Conservation (phyloP, 768 basidiomycete species). For the Pseudohyphozyma bogoriensis region DNA sequence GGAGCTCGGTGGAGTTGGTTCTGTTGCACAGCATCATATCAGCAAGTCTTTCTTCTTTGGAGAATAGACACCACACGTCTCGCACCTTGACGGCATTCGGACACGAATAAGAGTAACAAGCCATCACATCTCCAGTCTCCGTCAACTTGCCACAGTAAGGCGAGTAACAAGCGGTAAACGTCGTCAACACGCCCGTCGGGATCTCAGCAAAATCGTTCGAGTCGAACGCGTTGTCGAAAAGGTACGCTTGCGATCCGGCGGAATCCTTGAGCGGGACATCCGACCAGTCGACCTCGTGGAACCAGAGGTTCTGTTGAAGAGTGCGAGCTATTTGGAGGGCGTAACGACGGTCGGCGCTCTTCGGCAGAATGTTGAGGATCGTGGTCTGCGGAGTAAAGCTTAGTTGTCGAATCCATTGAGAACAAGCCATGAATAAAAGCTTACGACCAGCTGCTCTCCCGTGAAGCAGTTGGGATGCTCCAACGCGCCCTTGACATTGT, state of each 20-base stretch:
- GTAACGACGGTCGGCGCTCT: slow-evolving; percentile 45
- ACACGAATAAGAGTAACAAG: slow-evolving; percentile 12
- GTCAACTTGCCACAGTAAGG: slow-evolving; percentile 38
- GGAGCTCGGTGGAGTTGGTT: background rate
- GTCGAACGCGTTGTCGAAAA: background rate
- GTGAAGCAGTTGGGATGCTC: slow-evolving; percentile 85
- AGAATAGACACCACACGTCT: background rate
- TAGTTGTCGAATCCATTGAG: slow-evolving; percentile 36
- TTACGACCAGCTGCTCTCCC: slow-evolving; percentile 83
- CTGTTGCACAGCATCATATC: background rate
- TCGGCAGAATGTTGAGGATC: background rate
- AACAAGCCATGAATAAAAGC: background rate
- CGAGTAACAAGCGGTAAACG: slow-evolving; percentile 81
- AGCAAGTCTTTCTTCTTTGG: background rate
- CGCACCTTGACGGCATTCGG: slow-evolving; percentile 10
- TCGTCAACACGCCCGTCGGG: slow-evolving; percentile 81
- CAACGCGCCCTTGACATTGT: slow-evolving; percentile 85
- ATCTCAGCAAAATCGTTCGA: slow-evolving; percentile 45
- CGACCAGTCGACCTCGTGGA: slow-evolving; percentile 94
- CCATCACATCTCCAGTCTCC: background rate
- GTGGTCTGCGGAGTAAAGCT: slow-evolving; percentile 4
- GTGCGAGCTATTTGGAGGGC: slow-evolving; percentile 82
- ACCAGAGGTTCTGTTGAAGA: slow-evolving; percentile 84
- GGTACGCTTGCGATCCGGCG: slow-evolving; percentile 70
- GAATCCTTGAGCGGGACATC: slow-evolving; percentile 71